phyloP scores from a whole-genome alignment of 2,329 filamentous ascomycete genomes.

The Apiospora saccharicola region DNA sequence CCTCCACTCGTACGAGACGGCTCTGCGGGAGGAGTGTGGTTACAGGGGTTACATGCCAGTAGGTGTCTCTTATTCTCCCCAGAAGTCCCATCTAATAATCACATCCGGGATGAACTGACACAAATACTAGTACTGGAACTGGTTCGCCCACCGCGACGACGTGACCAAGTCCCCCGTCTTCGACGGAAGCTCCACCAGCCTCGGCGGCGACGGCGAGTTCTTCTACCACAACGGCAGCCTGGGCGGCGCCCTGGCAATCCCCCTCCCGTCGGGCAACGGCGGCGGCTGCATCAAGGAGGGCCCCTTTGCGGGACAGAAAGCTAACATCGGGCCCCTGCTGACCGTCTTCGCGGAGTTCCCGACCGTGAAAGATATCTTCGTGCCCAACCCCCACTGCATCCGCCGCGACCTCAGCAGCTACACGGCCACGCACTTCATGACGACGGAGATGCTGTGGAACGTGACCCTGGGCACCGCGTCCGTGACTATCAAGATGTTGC shows the following conservation, averaged over 20 bases:
- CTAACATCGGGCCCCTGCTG: constrained; percentile 40
- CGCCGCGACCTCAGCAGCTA: constrained; percentile 41
- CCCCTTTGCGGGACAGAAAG: constrained; percentile 40
- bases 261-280: constrained; percentile 45
- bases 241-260: constrained; percentile 36
- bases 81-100: no score
- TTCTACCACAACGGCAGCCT: constrained; percentile 37
- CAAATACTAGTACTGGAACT: constrained; percentile 48
- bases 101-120: not conserved
- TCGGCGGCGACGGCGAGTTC: constrained; percentile 48
- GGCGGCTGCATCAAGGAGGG: constrained; percentile 46
- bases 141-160: constrained; percentile 41
- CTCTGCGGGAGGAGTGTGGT: constrained; percentile 27
- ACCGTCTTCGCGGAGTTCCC: constrained; percentile 30
- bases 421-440: constrained; percentile 34
- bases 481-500: constrained; percentile 37
- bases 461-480: constrained; percentile 31
- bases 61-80: no score
- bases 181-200: constrained; percentile 48
- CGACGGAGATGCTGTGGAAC: constrained; percentile 27
- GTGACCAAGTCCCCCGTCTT: constrained; percentile 47
- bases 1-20: constrained; percentile 31
- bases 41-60: constrained; percentile 30
- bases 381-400: constrained; percentile 41
- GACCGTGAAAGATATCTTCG: constrained; percentile 22